Conservation (phyloP, 495 filamentous ascomycete genomes). For the Talaromyces adpressus region DNA sequence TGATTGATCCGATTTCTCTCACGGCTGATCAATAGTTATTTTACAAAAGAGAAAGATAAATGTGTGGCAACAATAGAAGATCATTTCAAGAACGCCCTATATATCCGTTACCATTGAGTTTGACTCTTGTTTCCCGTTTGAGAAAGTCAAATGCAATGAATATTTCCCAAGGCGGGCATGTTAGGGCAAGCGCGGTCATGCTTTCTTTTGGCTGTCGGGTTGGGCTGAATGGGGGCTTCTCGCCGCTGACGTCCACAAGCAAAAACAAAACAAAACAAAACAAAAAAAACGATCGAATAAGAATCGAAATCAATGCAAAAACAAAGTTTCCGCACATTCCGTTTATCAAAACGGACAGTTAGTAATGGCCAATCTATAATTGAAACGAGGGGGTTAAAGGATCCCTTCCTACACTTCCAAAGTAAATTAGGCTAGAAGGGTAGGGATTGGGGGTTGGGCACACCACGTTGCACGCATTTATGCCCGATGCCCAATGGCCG, state of each 20-base stretch:
- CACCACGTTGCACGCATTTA: slow-evolving; percentile 7
- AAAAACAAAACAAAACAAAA: too few species aligned
- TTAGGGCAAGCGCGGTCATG: slow-evolving; percentile 7
- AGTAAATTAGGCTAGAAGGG: neutral
- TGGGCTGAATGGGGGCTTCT: neutral
- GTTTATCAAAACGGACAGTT: neutral
- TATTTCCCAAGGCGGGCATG: neutral
- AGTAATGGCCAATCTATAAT: neutral
- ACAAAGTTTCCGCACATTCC: neutral
- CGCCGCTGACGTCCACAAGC: neutral
- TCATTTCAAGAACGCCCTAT: neutral
- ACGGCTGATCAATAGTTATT: neutral
- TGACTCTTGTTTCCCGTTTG: neutral
- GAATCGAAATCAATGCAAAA: neutral
- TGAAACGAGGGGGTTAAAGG: neutral
- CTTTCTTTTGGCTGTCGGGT: neutral
- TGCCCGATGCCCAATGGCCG: slow-evolving; percentile 7
- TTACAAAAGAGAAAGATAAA: neutral
- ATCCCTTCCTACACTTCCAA: neutral
- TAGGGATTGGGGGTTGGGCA: slow-evolving; percentile 4
- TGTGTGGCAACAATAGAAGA: neutral
- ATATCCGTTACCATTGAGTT: neutral
- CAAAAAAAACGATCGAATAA: neutral
- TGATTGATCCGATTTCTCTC: neutral
- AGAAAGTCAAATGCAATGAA: neutral